phyloP scores from a whole-genome alignment of 768 basidiomycete species.

The Boletales sp. region DNA sequence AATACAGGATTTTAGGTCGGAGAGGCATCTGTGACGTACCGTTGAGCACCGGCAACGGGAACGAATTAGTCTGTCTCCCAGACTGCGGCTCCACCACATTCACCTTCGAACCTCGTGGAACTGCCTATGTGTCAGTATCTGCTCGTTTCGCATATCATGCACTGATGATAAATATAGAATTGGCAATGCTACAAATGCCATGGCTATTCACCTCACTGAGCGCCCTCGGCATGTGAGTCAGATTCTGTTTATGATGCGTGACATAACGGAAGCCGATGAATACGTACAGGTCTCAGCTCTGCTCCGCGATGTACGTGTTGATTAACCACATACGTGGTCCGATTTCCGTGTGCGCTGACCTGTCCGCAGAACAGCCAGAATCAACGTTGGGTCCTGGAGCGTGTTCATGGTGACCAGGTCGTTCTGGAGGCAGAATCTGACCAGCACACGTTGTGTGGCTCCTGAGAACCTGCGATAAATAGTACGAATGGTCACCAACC shows the following conservation, averaged over 20 bases:
- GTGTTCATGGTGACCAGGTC: not conserved
- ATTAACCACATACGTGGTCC: not conserved
- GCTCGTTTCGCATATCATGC: not conserved
- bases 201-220: not conserved
- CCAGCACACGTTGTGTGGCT: no score
- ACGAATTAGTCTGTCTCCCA: not conserved
- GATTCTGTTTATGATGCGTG: not conserved
- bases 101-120: not conserved
- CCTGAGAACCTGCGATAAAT: no score
- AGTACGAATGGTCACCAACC: no score
- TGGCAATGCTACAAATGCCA: constrained; percentile 2
- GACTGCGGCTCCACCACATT: not conserved
- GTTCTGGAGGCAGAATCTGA: not conserved
- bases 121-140: not conserved
- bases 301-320: constrained; percentile 1
- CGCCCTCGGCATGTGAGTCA: not conserved
- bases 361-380: constrained; percentile 2
- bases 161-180: not conserved
- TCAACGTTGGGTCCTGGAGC: constrained; percentile 10
- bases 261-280: not conserved
- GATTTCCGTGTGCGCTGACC: not conserved
- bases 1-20: not conserved
- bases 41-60: not conserved
- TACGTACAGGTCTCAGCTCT: not conserved
- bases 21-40: not conserved